Base-by-base conservation (phyloP, 305 asterid species). In the Solanum aculeatissimum region DNA sequence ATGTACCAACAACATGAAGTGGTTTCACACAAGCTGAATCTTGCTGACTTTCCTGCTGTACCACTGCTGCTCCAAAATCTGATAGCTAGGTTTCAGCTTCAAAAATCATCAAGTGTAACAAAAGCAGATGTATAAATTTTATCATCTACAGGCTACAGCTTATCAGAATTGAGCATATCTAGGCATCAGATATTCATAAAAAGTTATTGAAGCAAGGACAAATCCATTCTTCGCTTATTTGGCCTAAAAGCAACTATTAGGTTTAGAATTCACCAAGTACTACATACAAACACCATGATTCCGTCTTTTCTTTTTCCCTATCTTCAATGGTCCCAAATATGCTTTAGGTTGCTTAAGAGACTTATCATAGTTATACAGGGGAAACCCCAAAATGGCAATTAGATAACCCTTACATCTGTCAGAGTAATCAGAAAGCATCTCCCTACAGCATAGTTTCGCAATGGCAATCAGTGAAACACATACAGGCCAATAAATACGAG, bases 41-140 rank as follows among this genome's bases (percentile, higher is more conserved):
- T 81, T 86, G 89, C 69, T 86, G 86, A 49, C 60, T 86, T 87
- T 88, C 87, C 38, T 84, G 74, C 74, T 86, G 88, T 9, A 90
- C 87, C 53, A 71, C 84, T 79, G 98, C 95, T 80, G 92, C 91
- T 88, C 97, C 95, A 69, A 93, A 93, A 88, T 90, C 97, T 81
- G 97, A 92, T 35, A 95, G 88, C 97, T 95, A 88, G 57, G 10
- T 47, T 38, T 72, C 74, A 82, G 77, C 29, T 63, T 43, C 62
- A 82, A 82, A 66, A 82, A 60, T 78, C 83, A 78, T 19, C 63
- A 53, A 19, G 32, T 54, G 68, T 54, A 78, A 78, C 68, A 54
- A 32, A 32, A 78, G 9, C 11, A 7, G 49, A 78, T 53, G 83
- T 7, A 78, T 8, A 78, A 29, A 53, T 54, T 78, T 5, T 54